These are phyloP conservation scores for Haplosporangium sp. DNA, from an alignment of 371 early-diverging fungal species.

Conservation along the genomic window DNA sequence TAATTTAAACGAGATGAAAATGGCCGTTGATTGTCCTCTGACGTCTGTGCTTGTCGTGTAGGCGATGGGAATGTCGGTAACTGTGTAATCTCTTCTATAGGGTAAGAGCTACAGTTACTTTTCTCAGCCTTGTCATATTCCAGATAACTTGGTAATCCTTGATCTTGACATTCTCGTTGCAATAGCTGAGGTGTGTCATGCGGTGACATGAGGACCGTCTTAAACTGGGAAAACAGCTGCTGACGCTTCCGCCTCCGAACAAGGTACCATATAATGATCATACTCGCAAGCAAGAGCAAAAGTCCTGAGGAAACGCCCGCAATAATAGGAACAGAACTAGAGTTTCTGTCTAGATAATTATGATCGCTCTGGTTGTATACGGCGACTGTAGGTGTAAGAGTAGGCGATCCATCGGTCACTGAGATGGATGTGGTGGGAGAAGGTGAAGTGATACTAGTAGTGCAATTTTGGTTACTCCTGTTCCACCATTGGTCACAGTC, in stretches of 20 bases:
- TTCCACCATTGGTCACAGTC: neutral
- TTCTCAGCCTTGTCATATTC: neutral
- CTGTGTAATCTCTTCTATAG: neutral
- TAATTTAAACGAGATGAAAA: neutral
- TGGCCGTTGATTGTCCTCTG: neutral
- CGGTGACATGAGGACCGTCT: slow-evolving; percentile 17
- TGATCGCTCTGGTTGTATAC: neutral
- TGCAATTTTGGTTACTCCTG: neutral
- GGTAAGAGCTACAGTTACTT: neutral
- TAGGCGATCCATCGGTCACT: neutral
- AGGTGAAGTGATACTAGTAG: neutral
- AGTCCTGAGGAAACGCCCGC: slow-evolving; percentile 2
- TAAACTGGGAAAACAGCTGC: slow-evolving; percentile 10
- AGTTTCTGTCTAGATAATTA: neutral
- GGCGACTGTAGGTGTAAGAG: neutral
- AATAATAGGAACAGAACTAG: slow-evolving; percentile 6
- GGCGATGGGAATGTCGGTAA: slow-evolving; percentile 7
- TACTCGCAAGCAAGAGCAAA: neutral
- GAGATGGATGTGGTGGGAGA: neutral
- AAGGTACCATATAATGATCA: slow-evolving; percentile 8
- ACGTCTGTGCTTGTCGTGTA: slow-evolving; percentile 3
- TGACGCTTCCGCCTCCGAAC: slow-evolving; percentile 9
- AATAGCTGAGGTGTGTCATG: slow-evolving; percentile 1
- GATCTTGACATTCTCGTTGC: slow-evolving; percentile 8
- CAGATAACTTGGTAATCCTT: neutral